Evolutionary conservation across 495 filamentous ascomycete genomes (phyloP).

Genomic region (Choiromyces venosus): DNA sequence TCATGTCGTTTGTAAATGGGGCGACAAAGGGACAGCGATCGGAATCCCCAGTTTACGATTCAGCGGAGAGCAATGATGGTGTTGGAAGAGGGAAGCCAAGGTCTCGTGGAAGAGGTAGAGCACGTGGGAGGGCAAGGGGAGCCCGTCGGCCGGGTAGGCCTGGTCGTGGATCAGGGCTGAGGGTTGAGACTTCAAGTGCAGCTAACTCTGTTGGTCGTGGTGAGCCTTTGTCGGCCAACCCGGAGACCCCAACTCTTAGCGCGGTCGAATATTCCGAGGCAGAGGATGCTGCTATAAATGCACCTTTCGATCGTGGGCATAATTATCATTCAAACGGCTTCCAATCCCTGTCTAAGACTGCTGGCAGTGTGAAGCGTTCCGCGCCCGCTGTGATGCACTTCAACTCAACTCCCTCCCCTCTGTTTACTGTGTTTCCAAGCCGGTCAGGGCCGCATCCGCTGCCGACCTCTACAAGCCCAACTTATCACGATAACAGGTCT

Average conservation of each 20-base stretch:
- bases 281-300: not conserved
- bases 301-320: not conserved
- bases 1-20: conserved; percentile 21
- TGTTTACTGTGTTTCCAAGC: conserved; percentile 32
- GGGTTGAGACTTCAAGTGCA: conserved; percentile 33
- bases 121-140: conserved; percentile 55
- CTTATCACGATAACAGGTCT: not conserved
- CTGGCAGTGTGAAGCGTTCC: not conserved
- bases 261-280: not conserved
- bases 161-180: conserved; percentile 47
- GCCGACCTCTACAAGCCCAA: not conserved
- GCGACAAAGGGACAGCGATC: conserved; percentile 10
- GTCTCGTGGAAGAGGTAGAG: conserved; percentile 55
- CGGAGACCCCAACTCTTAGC: not conserved
- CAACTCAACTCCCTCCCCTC: conserved; percentile 27
- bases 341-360: not conserved
- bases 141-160: conserved; percentile 51
- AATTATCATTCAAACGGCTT: not conserved
- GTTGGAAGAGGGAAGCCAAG: conserved; percentile 55
- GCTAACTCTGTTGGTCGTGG: not conserved
- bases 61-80: conserved; percentile 50
- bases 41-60: conserved; percentile 45
- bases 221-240: not conserved
- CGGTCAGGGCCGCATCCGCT: conserved; percentile 27
- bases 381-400: conserved; percentile 22